Base-by-base conservation (phyloP, 1,284 basidiomycete species). In the Ustilago bromivora region DNA sequence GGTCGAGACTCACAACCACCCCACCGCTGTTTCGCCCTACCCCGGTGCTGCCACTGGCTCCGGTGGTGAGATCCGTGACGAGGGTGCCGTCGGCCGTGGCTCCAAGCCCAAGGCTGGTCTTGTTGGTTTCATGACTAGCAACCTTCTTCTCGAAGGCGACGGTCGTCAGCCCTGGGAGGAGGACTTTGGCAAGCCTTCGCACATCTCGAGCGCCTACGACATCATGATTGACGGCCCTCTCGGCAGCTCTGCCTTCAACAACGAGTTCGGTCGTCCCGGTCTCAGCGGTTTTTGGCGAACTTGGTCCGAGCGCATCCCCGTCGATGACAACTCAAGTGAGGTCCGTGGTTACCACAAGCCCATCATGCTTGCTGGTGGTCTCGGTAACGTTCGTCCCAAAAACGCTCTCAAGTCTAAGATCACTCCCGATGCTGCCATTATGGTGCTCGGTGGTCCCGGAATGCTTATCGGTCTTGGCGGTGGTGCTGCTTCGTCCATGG, bases 1-100 rank as follows among this genome's bases (percentile, higher is more conserved):
- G 88, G 97, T 99, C 69, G 97, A 99, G 88, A 99, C 97, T 9
- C 96, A 99, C 87, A 99, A 99, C 87, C 97, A 99, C 85, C 96
- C 97, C 2, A 99, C 96, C 4, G 97, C 96, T 5, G 95, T 99
- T 13, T 99, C 96, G 4, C 97, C 97, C 0, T 99, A 93, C 87
- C 95, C 96, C 5, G 96, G 96, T 49, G 96, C 97, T 0, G 96
- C 96, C 1, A 99, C 96, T 3, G 96, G 96, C 34, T 98, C 96
- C 1, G 96, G 97, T 23, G 96, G 96, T 36, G 96, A 99, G 88
- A 99, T 99, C 81, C 91, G 96, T 66, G 96, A 99, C 87, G 96
- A 99, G 87, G 97, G 96, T 47, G 93, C 96, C 10, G 95, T 96
- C 41, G 96, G 96, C 8, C 89, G 93, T 62, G 97, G 96, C 1